Percentiles rank a stretch among this genome's conserved stretches.
Conservation (phyloP, 768 basidiomycete genomes). For the Boletus fagicola region DNA sequence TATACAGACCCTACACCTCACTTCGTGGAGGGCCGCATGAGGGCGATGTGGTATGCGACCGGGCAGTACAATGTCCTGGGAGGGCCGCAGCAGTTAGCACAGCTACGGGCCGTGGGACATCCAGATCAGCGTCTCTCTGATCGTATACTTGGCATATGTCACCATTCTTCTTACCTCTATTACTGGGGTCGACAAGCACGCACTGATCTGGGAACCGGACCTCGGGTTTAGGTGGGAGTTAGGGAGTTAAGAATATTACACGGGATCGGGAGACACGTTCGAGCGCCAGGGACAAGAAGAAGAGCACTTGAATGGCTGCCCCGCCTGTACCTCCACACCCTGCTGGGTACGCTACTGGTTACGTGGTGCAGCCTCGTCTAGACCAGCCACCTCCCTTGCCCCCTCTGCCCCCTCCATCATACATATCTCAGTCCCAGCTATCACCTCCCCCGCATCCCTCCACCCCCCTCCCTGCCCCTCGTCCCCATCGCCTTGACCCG, state of each 20-base stretch:
- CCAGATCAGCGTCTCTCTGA: background rate
- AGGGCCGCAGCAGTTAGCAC: background rate
- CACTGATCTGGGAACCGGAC: background rate
- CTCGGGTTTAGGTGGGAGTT: background rate
- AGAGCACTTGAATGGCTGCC: constrained; percentile 21
- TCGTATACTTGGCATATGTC: background rate
- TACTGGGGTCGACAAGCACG: background rate
- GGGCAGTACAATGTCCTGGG: background rate
- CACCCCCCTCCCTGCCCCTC: constrained; percentile 61
- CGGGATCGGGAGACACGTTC: background rate
- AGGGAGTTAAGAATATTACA: background rate
- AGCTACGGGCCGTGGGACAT: background rate
- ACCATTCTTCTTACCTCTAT: background rate
- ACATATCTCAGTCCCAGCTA: constrained; percentile 21
- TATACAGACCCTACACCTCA: background rate
- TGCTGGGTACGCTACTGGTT: constrained; percentile 5
- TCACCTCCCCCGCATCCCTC: constrained; percentile 36
- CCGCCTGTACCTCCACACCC: constrained; percentile 34
- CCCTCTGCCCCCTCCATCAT: constrained; percentile 44
- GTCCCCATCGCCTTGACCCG: constrained; percentile 62
- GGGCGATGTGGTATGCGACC: background rate
- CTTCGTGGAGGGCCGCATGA: background rate
- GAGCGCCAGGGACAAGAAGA: background rate
- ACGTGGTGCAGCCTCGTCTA: constrained; percentile 8
- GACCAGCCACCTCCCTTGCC: constrained; percentile 47